Evolutionary conservation across 768 basidiomycete genomes (phyloP), one percentile per base, ranked within the genome.

Genomic region (Amanita exitialis): DNA sequence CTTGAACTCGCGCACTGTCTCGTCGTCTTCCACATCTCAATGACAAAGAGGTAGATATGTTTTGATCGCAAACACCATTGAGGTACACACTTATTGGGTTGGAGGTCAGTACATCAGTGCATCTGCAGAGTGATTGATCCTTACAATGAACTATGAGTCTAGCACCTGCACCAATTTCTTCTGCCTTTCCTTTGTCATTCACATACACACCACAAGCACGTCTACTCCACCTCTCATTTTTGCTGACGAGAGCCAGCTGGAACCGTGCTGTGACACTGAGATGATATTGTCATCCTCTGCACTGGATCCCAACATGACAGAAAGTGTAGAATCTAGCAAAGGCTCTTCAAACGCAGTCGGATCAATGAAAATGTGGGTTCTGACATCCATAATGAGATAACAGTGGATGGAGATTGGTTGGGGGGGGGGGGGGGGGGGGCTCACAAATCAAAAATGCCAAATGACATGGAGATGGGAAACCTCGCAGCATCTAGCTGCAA

Each of bases 261-360:
- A 62, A 7, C 82, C 80, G n/a, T 77, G 62, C 56, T 85, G 80
- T n/a, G 69, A 66, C 3, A 79, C 68, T 0, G 74, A 72, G 12
- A 81, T 62, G 6, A 86, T 32, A 13, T 32, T 39, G 15, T 49
- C 62, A 6, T 71, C 67, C 12, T 71, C 74, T 1, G 61, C 20
- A 37, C 36, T 55, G 25, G 74, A 71, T 53, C 80, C 79, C 4
- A 89, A 54, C 1, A 84, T 68, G 30, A 93, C 64, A 1, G 82
- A 79, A 50, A 92, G 61, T 0, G 76, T 75, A 0, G 89, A 83
- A 12, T 86, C 80, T 48, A 93, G 76, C 6, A 96, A 72, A 0
- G 90, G 86, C 57, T 92, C 86, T 67, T 98, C 95, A 63, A 95
- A 96, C 1, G 90, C 74, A 0, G 90, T 86, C 0, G 92, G 89